These are phyloP conservation scores for Anisodus acutangulus DNA, from an alignment of 257 asterid genomes.

Conservation along the genomic window DNA sequence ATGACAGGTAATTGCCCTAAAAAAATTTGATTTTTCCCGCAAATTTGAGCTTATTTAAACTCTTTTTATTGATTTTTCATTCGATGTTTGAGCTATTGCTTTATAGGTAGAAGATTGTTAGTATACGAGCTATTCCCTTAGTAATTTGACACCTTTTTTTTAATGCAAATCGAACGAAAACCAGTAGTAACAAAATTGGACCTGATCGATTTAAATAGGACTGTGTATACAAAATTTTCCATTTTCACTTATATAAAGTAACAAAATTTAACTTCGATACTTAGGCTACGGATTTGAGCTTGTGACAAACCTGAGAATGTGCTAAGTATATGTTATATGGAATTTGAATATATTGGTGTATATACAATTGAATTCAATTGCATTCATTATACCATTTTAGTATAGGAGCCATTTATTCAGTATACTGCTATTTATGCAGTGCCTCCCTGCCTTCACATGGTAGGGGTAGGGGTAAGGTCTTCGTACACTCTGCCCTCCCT, in stretches of 20 bases:
- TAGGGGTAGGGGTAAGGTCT: no score
- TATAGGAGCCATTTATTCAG: no score
- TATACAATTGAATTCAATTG: neutral
- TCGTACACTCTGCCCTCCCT: no score
- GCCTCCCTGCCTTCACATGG: no score
- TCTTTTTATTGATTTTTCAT: neutral
- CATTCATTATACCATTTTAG: neutral
- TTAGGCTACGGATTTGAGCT: neutral
- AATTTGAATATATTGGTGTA: constrained; percentile 2
- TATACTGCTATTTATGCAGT: no score
- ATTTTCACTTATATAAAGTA: neutral
- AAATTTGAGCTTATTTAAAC: neutral
- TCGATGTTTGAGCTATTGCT: neutral
- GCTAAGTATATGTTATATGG: neutral
- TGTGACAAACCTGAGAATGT: neutral
- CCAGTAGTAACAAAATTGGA: neutral
- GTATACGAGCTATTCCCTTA: neutral
- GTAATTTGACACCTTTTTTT: no score
- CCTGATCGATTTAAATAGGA: neutral
- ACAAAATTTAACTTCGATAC: neutral
- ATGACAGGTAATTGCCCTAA: constrained; percentile 64
- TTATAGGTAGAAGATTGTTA: neutral
- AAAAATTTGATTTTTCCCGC: neutral
- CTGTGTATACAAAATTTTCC: neutral
- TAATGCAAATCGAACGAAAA: neutral